These are phyloP conservation scores for Colletotrichum destructivum DNA, from an alignment of 2,329 filamentous ascomycete species.

Conservation along the genomic window DNA sequence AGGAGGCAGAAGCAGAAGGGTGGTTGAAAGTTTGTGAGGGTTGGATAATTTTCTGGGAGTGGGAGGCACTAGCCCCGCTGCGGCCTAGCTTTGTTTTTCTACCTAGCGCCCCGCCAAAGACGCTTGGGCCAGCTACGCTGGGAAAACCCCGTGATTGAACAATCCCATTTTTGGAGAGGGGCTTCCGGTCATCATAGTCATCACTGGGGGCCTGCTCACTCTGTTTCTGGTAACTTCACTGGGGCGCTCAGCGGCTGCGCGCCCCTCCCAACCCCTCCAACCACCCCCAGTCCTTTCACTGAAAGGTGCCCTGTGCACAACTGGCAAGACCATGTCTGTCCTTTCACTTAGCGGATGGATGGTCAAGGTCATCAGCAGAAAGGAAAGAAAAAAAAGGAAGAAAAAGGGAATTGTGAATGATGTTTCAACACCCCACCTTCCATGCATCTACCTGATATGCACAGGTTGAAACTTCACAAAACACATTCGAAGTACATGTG, in stretches of 20 bases:
- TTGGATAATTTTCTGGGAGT: constrained; percentile 62
- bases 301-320: no score
- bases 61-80: constrained; percentile 56
- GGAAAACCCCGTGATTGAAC: constrained; percentile 43
- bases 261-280: constrained; percentile 6
- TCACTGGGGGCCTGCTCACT: neutral
- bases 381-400: neutral
- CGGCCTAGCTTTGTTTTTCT: constrained; percentile 32
- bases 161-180: constrained; percentile 37
- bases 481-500: constrained; percentile 9
- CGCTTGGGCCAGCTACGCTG: constrained; percentile 23
- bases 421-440: constrained; percentile 17
- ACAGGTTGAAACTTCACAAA: constrained; percentile 33
- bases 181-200: neutral
- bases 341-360: neutral
- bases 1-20: constrained; percentile 50
- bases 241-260: neutral
- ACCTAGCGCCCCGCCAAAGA: constrained; percentile 41
- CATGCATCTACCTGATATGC: constrained; percentile 31
- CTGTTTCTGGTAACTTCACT: constrained; percentile 3
- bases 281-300: neutral
- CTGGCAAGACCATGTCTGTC: neutral
- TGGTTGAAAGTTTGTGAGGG: constrained; percentile 56
- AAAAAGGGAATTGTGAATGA: neutral
- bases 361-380: constrained; percentile 2